phyloP scores from a whole-genome alignment of 306 rosid species.

The Castanea crenata region DNA sequence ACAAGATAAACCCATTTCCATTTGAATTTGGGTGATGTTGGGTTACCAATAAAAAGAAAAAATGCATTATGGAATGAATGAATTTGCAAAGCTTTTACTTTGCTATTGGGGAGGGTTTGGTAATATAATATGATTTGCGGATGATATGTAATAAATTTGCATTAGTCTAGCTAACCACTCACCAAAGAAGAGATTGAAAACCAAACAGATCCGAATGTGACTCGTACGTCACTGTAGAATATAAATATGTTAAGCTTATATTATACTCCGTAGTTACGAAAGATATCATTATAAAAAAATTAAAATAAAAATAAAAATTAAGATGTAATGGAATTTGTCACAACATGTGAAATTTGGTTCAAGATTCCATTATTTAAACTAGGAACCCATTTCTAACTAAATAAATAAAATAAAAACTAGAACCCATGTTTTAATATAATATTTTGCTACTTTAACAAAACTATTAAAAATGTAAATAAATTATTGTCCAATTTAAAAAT shows the following conservation, averaged over 20 bases:
- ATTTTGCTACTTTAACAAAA: no score
- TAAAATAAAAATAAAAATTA: no score
- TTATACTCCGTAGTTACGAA: neutral
- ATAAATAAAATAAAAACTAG: no score
- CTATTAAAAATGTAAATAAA: no score
- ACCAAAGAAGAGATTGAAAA: neutral
- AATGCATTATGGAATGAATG: neutral
- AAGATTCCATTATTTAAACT: no score
- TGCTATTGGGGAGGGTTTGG: neutral
- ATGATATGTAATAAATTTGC: neutral
- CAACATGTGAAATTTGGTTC: no score
- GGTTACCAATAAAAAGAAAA: conserved; percentile 21
- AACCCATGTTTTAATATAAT: no score
- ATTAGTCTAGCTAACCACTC: neutral
- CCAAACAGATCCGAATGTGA: neutral
- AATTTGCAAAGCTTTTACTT: neutral
- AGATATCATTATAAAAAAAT: neutral
- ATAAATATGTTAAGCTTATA: neutral
- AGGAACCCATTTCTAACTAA: no score
- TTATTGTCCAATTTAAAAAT: no score
- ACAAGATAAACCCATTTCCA: no score
- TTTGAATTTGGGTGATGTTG: conserved; percentile 6
- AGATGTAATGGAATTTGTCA: no score
- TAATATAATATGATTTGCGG: neutral
- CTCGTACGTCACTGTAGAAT: neutral